phyloP scores from a whole-genome alignment of 345 rosid species.

The Xanthoceras sorbifolium region DNA sequence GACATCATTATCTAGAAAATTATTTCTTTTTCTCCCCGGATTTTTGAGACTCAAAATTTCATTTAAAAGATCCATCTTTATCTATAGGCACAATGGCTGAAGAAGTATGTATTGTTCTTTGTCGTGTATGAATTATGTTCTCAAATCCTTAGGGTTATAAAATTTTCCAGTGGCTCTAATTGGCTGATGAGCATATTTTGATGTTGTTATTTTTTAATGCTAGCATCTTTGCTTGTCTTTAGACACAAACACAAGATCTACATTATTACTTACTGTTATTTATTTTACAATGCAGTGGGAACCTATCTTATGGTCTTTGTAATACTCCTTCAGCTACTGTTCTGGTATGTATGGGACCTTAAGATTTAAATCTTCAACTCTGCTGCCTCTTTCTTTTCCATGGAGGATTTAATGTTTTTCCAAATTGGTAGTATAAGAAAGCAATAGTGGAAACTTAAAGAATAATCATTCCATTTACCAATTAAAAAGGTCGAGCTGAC shows the following conservation, averaged over 20 bases:
- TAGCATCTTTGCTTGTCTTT: neutral
- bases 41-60: too few relatives aligned
- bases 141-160: neutral
- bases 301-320: conserved; percentile 80
- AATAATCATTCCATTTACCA: neutral
- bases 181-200: neutral
- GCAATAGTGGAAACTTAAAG: conserved; percentile 1
- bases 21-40: too few relatives aligned
- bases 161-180: neutral
- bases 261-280: conserved; percentile 18
- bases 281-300: conserved; percentile 61
- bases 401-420: neutral
- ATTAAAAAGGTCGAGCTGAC: neutral
- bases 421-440: neutral
- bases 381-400: conserved; percentile 1
- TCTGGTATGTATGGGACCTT: conserved; percentile 44
- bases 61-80: too few relatives aligned
- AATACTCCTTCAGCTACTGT: conserved; percentile 75
- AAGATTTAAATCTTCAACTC: neutral
- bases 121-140: neutral
- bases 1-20: too few relatives aligned
- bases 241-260: neutral
- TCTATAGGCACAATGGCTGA: neutral
- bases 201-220: neutral
- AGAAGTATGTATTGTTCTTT: neutral